These are phyloP conservation scores for Boechera divaricarpa DNA, from an alignment of 345 rosid genomes.

Conservation along the genomic window DNA sequence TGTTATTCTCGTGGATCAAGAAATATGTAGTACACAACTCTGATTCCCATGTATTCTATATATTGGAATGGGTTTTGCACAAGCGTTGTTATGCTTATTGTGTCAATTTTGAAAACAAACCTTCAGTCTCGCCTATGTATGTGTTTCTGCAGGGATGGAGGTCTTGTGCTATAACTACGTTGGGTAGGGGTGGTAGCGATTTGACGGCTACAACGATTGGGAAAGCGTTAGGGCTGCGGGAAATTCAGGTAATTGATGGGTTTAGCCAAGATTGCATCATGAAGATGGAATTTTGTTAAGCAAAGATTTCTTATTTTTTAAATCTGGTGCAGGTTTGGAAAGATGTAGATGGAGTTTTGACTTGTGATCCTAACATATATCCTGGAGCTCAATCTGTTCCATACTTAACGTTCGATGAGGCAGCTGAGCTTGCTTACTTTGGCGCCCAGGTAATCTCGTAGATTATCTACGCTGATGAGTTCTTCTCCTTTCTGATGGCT, in stretches of 20 bases:
- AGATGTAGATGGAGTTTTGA: slow-evolving; percentile 95
- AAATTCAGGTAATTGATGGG: slow-evolving; percentile 77
- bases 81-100: slow-evolving; percentile 3
- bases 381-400: slow-evolving; percentile 75
- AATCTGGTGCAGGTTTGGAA: slow-evolving; percentile 76
- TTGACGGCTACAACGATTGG: slow-evolving; percentile 96
- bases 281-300: not conserved
- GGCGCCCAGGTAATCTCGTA: slow-evolving; percentile 82
- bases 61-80: not conserved
- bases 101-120: not conserved
- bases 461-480: not conserved
- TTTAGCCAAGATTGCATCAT: slow-evolving; percentile 14
- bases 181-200: slow-evolving; percentile 97
- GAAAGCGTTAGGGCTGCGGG: slow-evolving; percentile 80
- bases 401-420: slow-evolving; percentile 90
- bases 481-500: slow-evolving; percentile 20
- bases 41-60: not conserved
- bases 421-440: slow-evolving; percentile 97
- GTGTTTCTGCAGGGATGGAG: slow-evolving; percentile 70
- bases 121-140: not conserved
- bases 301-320: not conserved
- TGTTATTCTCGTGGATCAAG: slow-evolving; percentile 5
- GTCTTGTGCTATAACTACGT: slow-evolving; percentile 84
- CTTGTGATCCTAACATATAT: slow-evolving; percentile 90
- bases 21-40: not conserved